phyloP scores from a whole-genome alignment of 1,139 yeast genomes.

The Blastobotrys ciferrii region DNA sequence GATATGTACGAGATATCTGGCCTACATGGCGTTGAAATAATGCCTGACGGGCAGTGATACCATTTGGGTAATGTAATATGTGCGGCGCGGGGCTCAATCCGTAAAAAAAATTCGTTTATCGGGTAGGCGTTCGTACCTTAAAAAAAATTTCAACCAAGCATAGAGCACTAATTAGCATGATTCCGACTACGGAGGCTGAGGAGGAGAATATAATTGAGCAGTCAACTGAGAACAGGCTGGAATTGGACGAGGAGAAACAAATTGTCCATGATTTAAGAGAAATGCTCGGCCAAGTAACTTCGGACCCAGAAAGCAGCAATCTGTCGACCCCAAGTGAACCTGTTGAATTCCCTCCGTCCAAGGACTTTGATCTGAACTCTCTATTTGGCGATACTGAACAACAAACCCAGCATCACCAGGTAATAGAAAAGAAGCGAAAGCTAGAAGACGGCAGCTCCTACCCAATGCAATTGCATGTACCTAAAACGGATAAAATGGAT shows the following conservation, averaged over 20 bases:
- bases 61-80: no score
- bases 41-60: no score
- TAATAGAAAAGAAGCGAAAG: background rate
- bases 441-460: background rate
- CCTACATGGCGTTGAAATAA: no score
- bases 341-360: background rate
- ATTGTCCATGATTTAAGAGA: background rate
- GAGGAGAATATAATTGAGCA: background rate
- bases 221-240: background rate
- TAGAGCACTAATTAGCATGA: background rate
- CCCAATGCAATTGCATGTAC: background rate
- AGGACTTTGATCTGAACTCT: conserved; percentile 2
- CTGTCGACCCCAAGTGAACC: conserved; percentile 1
- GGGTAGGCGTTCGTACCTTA: background rate
- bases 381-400: conserved; percentile 1
- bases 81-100: background rate
- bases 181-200: background rate
- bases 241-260: background rate
- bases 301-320: conserved; percentile 4
- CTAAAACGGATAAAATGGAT: conserved; percentile 11
- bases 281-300: background rate
- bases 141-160: background rate
- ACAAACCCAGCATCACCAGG: background rate
- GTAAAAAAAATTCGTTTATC: background rate
- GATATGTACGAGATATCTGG: no score